Conservation (phyloP, 108 stramenopile genomes). For the Nannochloropsis gaditana region DNA sequence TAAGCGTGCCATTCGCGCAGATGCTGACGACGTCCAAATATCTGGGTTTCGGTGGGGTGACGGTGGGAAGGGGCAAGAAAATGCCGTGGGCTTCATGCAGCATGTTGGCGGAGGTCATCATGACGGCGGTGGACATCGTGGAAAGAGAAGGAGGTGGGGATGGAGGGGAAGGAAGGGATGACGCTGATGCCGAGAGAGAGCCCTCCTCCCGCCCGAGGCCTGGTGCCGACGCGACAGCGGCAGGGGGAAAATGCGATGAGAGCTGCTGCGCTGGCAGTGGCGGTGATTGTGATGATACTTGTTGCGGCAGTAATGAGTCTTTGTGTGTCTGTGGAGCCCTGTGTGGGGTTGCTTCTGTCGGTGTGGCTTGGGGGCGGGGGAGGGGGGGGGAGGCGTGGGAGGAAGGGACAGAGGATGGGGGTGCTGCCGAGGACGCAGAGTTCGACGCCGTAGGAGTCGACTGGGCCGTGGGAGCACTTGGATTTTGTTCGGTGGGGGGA, state of each 20-base stretch:
- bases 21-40: constrained; percentile 35
- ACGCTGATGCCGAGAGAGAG: no score
- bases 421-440: not conserved
- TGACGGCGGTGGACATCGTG: not conserved
- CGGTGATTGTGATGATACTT: not conserved
- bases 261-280: not conserved
- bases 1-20: not conserved
- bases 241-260: no score
- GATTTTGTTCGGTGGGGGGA: no score
- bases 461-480: no score
- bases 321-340: no score
- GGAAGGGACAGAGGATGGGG: not conserved
- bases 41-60: not conserved
- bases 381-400: not conserved
- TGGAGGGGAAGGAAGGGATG: not conserved
- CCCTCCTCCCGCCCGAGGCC: no score
- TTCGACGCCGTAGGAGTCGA: no score
- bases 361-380: not conserved
- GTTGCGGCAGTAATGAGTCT: not conserved
- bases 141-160: not conserved
- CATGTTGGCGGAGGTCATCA: not conserved
- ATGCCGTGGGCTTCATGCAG: not conserved
- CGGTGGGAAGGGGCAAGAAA: constrained; percentile 3
- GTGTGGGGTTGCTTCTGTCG: not conserved
- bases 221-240: no score